Conservation (phyloP, 805 yeast species). For the Yarrowia hollandica region DNA sequence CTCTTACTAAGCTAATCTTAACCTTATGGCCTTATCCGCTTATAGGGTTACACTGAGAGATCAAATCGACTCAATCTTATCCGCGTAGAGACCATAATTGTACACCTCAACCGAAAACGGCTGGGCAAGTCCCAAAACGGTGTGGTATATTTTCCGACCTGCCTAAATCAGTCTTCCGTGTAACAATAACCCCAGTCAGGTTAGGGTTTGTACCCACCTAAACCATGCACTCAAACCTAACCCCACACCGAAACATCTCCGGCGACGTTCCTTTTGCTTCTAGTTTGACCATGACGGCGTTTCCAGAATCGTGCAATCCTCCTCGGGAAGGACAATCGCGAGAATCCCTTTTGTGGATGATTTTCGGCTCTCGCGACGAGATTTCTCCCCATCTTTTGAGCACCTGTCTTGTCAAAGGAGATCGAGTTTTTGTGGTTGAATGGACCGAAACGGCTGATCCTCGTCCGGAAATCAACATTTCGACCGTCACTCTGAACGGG, state of each 20-base stretch:
- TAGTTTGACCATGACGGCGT: not conserved
- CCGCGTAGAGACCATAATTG: too few relatives aligned
- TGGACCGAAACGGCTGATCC: not conserved
- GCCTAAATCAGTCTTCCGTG: too few relatives aligned
- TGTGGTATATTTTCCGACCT: too few relatives aligned
- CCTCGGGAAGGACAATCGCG: constrained; percentile 5
- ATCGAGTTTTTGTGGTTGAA: constrained; percentile 10
- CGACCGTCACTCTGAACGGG: not conserved
- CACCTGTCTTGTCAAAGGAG: constrained; percentile 1
- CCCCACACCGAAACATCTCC: constrained; percentile 5
- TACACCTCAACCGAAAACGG: too few relatives aligned
- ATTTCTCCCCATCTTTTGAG: not conserved
- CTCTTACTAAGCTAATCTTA: too few relatives aligned
- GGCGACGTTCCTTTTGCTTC: not conserved
- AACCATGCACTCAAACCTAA: not conserved
- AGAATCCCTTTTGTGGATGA: constrained; percentile 19
- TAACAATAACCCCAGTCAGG: too few relatives aligned
- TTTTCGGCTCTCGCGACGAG: constrained; percentile 11
- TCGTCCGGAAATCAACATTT: not conserved
- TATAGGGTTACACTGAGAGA: too few relatives aligned
- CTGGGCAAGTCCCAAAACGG: too few relatives aligned
- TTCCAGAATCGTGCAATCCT: not conserved
- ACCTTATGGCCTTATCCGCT: too few relatives aligned
- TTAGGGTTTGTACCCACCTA: too few relatives aligned
- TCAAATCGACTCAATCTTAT: too few relatives aligned